These are phyloP conservation scores for Cicer arietinum DNA, from an alignment of 306 rosid species.

Conservation along the genomic window DNA sequence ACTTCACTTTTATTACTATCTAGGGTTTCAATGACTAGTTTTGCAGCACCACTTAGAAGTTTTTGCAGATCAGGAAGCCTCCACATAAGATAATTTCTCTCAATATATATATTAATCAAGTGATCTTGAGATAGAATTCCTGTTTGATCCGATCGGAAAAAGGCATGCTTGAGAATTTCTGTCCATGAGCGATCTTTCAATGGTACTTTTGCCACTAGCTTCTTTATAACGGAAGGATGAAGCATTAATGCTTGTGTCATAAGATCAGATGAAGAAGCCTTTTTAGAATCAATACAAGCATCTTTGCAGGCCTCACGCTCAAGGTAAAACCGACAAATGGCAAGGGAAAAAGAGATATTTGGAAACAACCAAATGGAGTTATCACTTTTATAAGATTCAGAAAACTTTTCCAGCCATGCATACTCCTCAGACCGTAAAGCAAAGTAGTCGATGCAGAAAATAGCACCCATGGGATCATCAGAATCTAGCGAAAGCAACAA, in stretches of 20 bases:
- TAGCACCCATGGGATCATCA: slow-evolving; percentile 93
- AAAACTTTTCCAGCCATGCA: slow-evolving; percentile 86
- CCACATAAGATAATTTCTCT: slow-evolving; percentile 88
- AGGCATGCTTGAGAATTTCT: slow-evolving; percentile 60
- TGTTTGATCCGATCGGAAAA: slow-evolving; percentile 72
- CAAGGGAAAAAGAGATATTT: slow-evolving; percentile 91
- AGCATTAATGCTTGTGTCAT: slow-evolving; percentile 99
- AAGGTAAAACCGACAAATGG: slow-evolving; percentile 78
- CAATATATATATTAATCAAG: slow-evolving; percentile 79
- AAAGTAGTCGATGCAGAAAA: slow-evolving; percentile 89
- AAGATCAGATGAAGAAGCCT: slow-evolving; percentile 75
- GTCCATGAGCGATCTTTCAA: slow-evolving; percentile 85
- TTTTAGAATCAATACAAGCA: slow-evolving; percentile 47
- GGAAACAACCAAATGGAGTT: slow-evolving; percentile 90
- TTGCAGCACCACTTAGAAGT: slow-evolving; percentile 70
- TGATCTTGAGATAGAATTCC: slow-evolving; percentile 84
- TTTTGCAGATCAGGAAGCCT: slow-evolving; percentile 91
- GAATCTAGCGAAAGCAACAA: slow-evolving; percentile 86
- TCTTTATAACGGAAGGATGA: slow-evolving; percentile 83
- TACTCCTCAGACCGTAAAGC: slow-evolving; percentile 89
- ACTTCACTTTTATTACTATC: slow-evolving; percentile 64
- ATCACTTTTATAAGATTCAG: slow-evolving; percentile 82
- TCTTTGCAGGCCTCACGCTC: slow-evolving; percentile 62
- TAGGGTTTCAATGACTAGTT: slow-evolving; percentile 65
- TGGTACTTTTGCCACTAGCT: slow-evolving; percentile 85